Percentiles rank a stretch among this genome's conserved stretches.
Conservation (phyloP, 768 basidiomycete species). For the Termitomyces sp. region DNA sequence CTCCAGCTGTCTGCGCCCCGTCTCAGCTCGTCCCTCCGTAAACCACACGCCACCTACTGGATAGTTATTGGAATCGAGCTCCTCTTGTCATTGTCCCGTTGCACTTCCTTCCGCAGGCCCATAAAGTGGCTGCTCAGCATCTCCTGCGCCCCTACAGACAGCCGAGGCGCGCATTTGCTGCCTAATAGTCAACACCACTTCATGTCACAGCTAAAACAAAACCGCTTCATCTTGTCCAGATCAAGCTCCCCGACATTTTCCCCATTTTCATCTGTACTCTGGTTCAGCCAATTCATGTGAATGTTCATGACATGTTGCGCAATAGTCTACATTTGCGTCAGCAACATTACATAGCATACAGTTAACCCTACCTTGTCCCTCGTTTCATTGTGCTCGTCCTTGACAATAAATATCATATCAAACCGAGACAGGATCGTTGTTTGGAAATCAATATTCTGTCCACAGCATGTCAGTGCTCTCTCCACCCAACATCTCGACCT, state of each 20-base stretch:
- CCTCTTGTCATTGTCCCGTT: conserved; percentile 94
- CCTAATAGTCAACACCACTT: background rate
- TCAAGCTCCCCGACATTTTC: conserved; percentile 84
- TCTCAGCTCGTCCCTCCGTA: background rate
- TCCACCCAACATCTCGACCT: conserved; percentile 4
- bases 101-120: conserved; percentile 85
- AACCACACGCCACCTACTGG: conserved; percentile 49
- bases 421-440: conserved; percentile 97
- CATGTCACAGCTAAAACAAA: conserved; percentile 13
- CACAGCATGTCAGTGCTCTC: background rate
- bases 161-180: conserved; percentile 94
- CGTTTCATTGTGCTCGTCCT: conserved; percentile 94
- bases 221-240: conserved; percentile 97
- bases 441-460: conserved; percentile 92
- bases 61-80: conserved; percentile 98
- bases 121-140: conserved; percentile 97
- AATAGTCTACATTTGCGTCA: conserved; percentile 55
- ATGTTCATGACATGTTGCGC: conserved; percentile 98
- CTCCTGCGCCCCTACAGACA: conserved; percentile 91
- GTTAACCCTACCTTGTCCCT: conserved; percentile 67
- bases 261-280: too few relatives aligned
- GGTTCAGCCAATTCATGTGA: conserved; percentile 91
- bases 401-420: conserved; percentile 99
- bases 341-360: background rate
- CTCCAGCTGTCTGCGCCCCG: conserved; percentile 70